Evolutionary conservation across 805 yeast species (phyloP), one percentile per base, ranked within the genome.

Genomic region (Zygosaccharomyces lentus): DNA sequence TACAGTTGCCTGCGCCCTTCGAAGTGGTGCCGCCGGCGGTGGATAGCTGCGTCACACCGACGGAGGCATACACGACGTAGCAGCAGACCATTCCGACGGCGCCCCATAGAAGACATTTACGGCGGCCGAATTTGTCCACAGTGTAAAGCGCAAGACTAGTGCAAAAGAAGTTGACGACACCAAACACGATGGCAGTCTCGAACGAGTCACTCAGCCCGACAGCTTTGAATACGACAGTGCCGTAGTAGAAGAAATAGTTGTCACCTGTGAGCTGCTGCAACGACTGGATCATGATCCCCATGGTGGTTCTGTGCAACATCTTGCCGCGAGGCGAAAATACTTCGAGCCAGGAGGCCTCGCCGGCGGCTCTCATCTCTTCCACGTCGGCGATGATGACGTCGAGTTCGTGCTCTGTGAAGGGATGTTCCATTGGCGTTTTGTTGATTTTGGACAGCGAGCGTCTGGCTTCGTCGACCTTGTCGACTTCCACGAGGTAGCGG

Each of bases 261-360:
- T 74, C 74, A 72, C 87, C 87, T 46, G 83, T 77, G 58, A 81
- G 71, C 66, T 83, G 88, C 68, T 82, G 88, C 69, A 82, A 72
- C 52, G 81, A 78, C 69, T 80, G 84, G 42, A 81, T 62, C 54
- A 72, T 61, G 46, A 76, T 67, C 68, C 87, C 87, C 62, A 78
- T 72, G 12, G 72, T 35, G 12, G 75, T 69, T 55, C 74, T 62
- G 55, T 56, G 65, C 50, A 70, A 65, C 59, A 82, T 77, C 66
- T 75, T 78, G 60, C 87, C 87, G 65, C 77, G 76, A 63, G 86
- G 85, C 16, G 80, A 76, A 60, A 83, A 61, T 45, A 84, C 70
- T 66, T 83, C 87, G 48, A 65, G 64, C 85, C 87, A 82, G 2
- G 78, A 59, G 2, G 89, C 87, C 37, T 70, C 67, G 55, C 89